Evolutionary conservation across 768 basidiomycete genomes (phyloP).

Genomic region (Hypholoma fasciculare): DNA sequence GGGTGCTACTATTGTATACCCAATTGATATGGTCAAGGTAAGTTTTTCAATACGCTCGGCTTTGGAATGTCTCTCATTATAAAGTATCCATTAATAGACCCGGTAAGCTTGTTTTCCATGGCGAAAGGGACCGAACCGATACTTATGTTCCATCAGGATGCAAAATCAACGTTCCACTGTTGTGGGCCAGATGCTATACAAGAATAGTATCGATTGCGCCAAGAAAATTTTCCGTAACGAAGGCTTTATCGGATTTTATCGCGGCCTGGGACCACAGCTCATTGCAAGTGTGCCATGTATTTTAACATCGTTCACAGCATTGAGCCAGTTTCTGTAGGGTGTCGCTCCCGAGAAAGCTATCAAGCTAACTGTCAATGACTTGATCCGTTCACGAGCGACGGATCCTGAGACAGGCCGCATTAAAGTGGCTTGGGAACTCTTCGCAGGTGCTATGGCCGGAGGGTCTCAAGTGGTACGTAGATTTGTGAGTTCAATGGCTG

Average conservation of each 20-base stretch:
- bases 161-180: constrained; percentile 98
- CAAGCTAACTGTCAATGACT: constrained; percentile 95
- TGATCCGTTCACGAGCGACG: constrained; percentile 78
- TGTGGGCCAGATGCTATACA: constrained; percentile 95
- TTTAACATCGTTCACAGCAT: background rate
- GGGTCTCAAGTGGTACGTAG: constrained; percentile 94
- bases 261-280: constrained; percentile 92
- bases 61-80: constrained; percentile 1
- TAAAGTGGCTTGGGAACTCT: constrained; percentile 83
- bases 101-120: constrained; percentile 38
- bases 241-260: constrained; percentile 93
- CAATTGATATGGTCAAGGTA: constrained; percentile 92
- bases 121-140: background rate
- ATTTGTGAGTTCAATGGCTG: background rate
- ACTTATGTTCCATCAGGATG: constrained; percentile 52
- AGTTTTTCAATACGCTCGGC: constrained; percentile 16
- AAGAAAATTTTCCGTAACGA: constrained; percentile 93
- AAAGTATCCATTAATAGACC: constrained; percentile 33
- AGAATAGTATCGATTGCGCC: constrained; percentile 94
- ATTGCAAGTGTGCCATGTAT: constrained; percentile 55
- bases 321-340: constrained; percentile 49
- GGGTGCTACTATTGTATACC: constrained; percentile 97
- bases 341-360: constrained; percentile 98
- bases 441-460: constrained; percentile 92
- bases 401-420: constrained; percentile 98